Evolutionary conservation across 2,329 filamentous ascomycete species (phyloP), one percentile per base, ranked within the genome.

Genomic region (Dothistroma septosporum): DNA sequence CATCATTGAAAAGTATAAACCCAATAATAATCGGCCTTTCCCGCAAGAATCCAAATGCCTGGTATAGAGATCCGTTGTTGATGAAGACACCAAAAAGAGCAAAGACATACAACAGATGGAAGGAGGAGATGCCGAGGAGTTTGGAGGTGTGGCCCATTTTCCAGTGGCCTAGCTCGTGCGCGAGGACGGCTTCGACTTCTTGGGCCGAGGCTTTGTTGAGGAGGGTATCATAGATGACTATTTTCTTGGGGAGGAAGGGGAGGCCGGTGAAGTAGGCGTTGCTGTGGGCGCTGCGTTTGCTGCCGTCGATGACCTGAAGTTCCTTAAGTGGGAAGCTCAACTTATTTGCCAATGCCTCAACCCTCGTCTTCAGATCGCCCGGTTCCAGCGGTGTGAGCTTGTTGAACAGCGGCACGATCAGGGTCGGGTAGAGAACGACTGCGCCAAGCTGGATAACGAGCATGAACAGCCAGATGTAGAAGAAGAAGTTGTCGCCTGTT

Each of bases 181-280:
- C 92, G 57, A 99, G 81, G 57, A 99, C 92, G 66, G 94, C 93
- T 61, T 96, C 91, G 46, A 99, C 92, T 77, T 99, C 94, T 72
- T 94, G 84, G 4, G 90, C 87, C 64, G 92, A 86, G 75, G 89
- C 94, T 85, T 97, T 96, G 78, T 97, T 93, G 64, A 99, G 92
- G 65, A 99, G 79, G 5, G 95, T 99, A 75, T 99, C 94, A 75
- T 96, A 99, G 73, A 99, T 95, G 72, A 99, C 94, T 80, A 99
- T 99, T 81, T 97, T 95, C 82, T 97, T 95, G 85, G 97, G 97
- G 85, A 97, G 97, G 92, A 93, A 99, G 47, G 94, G 94, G 59
- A 99, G 85, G 62, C 94, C 94, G 70, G 95, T 97, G 80, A 99
- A 99, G 78, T 95, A 96, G 21, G 91, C 90, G 73, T 96, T 96